Evolutionary conservation across 129 eudicot genomes (phyloP), one percentile per base, ranked within the genome.

Genomic region (Tagetes erecta): DNA sequence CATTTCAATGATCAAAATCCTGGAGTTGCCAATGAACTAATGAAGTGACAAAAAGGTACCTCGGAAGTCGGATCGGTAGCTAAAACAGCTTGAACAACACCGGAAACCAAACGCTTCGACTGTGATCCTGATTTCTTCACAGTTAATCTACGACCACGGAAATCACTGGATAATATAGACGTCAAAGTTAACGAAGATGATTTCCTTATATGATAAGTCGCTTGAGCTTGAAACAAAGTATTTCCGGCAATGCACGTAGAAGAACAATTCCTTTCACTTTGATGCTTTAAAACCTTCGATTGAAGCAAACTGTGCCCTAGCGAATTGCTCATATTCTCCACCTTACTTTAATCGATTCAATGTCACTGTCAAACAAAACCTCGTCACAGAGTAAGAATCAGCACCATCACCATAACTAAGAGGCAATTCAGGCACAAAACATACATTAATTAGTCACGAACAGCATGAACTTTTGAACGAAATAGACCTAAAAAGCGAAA

Each of bases 301-400:
- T 83, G 76, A 76, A 85, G 89, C 87, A 89, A 82, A 82, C 84
- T 78, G 72, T 84, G 84, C 64, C 96, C 91, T 68, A 85, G 78
- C 1, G 87, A 70, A 78, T 82, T 89, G 86, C 96, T 92, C 97
- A 92, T 92, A 55, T 76, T 83, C 77, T 60, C 74, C 55, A 39
- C 46, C 74, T 76, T 76, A 60, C 73, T 66, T 75, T 66, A 63
- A 63, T 36, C 62, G 50, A 59, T 65, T 52, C 74, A 42, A 45
- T 9, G 77, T 60, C 84, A 80, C 83, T 71, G 49, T 68, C 71
- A 59, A 72, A 76, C 78, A 77, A 77, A 62, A 52, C 80, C 74
- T 46, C 66, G n/a, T 40, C 46, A 77, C 66, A 75, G 71, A 78
- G 71, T 55, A 76, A 77, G 77, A 66, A 60, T 67, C 65, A 78